Conservation (phyloP, 306 rosid species). For the Dryas drummondii region DNA sequence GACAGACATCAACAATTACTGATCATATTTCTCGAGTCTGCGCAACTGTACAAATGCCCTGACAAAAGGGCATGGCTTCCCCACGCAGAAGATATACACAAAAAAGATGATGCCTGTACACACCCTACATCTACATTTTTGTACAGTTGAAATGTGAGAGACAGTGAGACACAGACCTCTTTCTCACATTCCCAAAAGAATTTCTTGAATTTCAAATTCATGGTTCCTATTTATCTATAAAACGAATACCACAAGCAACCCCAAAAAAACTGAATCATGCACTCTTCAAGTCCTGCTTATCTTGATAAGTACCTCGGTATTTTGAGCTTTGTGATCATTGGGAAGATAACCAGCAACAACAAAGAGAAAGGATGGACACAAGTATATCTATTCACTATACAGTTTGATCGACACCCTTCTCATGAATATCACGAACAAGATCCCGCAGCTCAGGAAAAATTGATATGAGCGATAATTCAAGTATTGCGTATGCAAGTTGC, state of each 20-base stretch:
- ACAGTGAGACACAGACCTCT: background rate
- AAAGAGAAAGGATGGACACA: background rate
- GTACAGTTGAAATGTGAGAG: slow-evolving; percentile 35
- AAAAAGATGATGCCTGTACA: slow-evolving; percentile 22
- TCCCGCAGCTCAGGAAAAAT: slow-evolving; percentile 81
- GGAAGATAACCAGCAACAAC: slow-evolving; percentile 33
- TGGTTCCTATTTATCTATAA: slow-evolving; percentile 5
- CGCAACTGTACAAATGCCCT: slow-evolving; percentile 38
- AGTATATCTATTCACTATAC: slow-evolving; percentile 31
- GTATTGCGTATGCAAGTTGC: slow-evolving; percentile 78
- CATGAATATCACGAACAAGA: slow-evolving; percentile 62
- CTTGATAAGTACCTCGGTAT: slow-evolving; percentile 12
- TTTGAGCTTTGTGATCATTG: slow-evolving; percentile 22
- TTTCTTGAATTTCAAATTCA: background rate
- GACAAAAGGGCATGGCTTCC: slow-evolving; percentile 16
- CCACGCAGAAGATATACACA: slow-evolving; percentile 25
- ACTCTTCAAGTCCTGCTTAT: slow-evolving; percentile 9
- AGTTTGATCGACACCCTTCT: slow-evolving; percentile 44
- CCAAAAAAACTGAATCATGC: background rate
- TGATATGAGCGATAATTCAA: slow-evolving; percentile 69
- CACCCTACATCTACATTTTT: slow-evolving; percentile 37
- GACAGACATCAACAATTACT: background rate
- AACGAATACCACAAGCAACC: slow-evolving; percentile 12
- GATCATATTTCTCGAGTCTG: slow-evolving; percentile 22
- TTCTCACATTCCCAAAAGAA: slow-evolving; percentile 22